These are phyloP conservation scores for Albifimbria verrucaria DNA, from an alignment of 2,329 filamentous ascomycete species.

Conservation along the genomic window DNA sequence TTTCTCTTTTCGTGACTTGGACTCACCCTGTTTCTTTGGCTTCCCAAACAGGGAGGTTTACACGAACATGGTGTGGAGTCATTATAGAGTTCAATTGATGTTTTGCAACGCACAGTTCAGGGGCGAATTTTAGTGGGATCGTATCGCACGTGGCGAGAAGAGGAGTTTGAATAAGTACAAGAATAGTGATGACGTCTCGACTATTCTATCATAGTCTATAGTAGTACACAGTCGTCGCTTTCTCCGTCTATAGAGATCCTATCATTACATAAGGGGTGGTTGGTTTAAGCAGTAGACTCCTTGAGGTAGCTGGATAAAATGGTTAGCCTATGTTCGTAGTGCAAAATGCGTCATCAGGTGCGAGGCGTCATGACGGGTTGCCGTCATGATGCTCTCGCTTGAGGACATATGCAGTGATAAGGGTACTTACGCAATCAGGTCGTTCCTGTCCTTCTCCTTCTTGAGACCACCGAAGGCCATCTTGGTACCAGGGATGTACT, in stretches of 20 bases:
- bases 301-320: constrained; percentile 56
- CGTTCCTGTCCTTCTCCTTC: constrained; percentile 99
- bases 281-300: constrained; percentile 65
- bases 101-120: too few relatives aligned
- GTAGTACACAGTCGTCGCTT: constrained; percentile 29
- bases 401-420: background rate
- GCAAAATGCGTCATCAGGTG: too few relatives aligned
- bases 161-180: constrained; percentile 32
- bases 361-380: too few relatives aligned
- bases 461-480: constrained; percentile 99
- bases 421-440: constrained; percentile 85
- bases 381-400: background rate
- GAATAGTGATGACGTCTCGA: constrained; percentile 25
- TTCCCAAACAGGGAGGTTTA: too few relatives aligned
- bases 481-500: constrained; percentile 99
- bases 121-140: background rate
- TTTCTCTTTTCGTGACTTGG: too few relatives aligned
- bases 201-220: constrained; percentile 34
- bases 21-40: too few relatives aligned
- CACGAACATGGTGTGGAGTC: too few relatives aligned
- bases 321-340: constrained; percentile 17
- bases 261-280: constrained; percentile 28
- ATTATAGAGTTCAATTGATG: too few relatives aligned
- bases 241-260: constrained; percentile 33
- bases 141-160: constrained; percentile 22